Evolutionary conservation across 2,329 filamentous ascomycete genomes (phyloP), one percentile per base, ranked within the genome.

Genomic region (Penicillium sp.): DNA sequence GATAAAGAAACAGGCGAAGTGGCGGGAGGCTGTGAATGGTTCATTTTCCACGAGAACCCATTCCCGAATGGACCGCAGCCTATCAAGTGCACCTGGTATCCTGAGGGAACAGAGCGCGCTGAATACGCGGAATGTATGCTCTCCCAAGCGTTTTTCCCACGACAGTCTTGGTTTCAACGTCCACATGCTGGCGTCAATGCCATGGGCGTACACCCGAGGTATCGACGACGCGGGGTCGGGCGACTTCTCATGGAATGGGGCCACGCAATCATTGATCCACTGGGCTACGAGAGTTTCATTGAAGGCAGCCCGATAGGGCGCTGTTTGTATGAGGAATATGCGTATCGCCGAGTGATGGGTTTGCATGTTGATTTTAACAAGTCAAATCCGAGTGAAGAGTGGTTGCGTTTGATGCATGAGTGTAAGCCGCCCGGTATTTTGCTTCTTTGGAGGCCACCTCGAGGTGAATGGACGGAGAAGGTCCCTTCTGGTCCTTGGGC

Each of bases 251-350:
- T 48, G 57, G 48, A 62, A 33, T 62, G 61, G 61, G 61, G 59
- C 1, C 61, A 62, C 45, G 57, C 54, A 37, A 53, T 35, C 21
- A 60, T 63, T 27, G 61, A 63, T 53, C 50, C 55, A 3, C 35
- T 60, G 19, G 57, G 59, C 0, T 62, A 63, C 22, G 61, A 63
- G 53, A 62, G 59, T 19, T 63, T 60, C 16, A 62, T 62, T 14
- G 57, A 62, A 39, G 53, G 53, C 0, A 62, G 61, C 52, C 57
- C 51, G 55, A 53, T 56, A 11, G 57, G 57, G 4, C 51, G 61
- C 3, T 63, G 55, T 57, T 11, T 63, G 27, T 63, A 63, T 49
- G 59, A 62, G 33, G 29, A 60, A 22, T 62, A 46, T 22, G 59
- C 57, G 19, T 63, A 63, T 44, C 55, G 57, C 31, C 43, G 57